These are phyloP conservation scores for Aaosphaeria pasadenensis DNA, from an alignment of 2,329 filamentous ascomycete genomes.

Conservation along the genomic window DNA sequence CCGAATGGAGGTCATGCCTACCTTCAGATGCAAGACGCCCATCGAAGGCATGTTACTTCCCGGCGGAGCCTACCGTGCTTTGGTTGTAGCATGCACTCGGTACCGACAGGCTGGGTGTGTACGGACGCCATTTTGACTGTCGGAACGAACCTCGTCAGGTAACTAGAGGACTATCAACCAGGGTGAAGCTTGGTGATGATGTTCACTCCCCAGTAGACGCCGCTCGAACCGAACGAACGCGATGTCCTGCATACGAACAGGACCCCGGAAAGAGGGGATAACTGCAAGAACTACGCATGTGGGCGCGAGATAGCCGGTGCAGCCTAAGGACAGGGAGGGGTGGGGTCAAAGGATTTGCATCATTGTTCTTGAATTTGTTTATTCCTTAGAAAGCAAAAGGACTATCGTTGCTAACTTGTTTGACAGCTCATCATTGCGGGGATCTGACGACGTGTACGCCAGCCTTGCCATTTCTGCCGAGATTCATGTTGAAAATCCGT, in stretches of 20 bases:
- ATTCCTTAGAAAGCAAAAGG: background rate
- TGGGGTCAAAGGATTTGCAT: background rate
- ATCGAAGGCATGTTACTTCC: background rate
- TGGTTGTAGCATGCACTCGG: background rate
- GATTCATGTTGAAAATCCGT: background rate
- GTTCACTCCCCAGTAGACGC: too few species aligned
- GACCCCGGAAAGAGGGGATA: too few species aligned
- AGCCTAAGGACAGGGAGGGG: background rate
- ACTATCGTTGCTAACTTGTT: background rate
- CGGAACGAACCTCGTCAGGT: background rate
- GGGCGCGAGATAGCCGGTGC: too few species aligned
- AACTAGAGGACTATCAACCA: too few species aligned
- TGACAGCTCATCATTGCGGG: background rate
- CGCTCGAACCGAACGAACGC: too few species aligned
- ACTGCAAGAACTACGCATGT: too few species aligned
- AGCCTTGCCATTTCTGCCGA: background rate
- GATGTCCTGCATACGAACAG: too few species aligned
- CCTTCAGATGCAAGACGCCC: background rate
- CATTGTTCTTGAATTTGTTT: background rate
- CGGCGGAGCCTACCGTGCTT: background rate
- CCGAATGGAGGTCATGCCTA: background rate
- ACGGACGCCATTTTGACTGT: background rate
- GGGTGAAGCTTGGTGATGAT: too few species aligned
- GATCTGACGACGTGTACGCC: background rate
- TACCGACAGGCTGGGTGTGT: background rate